Percentiles rank a stretch among this genome's conserved stretches.
These are phyloP conservation scores for Pseudozyma pruni DNA, from an alignment of 1,284 basidiomycete genomes.

Conservation along the genomic window DNA sequence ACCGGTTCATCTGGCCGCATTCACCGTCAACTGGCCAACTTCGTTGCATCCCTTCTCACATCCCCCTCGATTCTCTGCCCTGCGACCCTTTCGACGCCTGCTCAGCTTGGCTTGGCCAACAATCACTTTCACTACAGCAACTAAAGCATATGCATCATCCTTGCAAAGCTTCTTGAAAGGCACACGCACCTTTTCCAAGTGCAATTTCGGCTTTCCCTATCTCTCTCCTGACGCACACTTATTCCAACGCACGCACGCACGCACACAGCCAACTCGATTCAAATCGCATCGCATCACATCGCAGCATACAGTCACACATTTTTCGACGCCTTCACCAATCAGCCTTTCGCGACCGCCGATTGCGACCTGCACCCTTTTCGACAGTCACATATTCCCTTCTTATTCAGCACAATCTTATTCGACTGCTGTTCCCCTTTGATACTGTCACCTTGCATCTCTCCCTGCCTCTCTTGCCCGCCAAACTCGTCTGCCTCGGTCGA, in stretches of 20 bases:
- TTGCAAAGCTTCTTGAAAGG: conserved; percentile 1
- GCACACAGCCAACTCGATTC: conserved; percentile 11
- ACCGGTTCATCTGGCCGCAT: background rate
- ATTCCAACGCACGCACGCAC: conserved; percentile 17
- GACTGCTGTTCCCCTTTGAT: conserved; percentile 3
- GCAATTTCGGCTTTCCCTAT: conserved; percentile 1
- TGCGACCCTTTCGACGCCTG: too few relatives aligned
- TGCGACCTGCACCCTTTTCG: conserved; percentile 8
- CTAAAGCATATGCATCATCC: background rate
- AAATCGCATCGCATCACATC: conserved; percentile 31
- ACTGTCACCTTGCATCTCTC: conserved; percentile 29
- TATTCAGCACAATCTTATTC: conserved; percentile 5
- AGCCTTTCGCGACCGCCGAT: conserved; percentile 8
- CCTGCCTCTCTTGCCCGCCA: background rate
- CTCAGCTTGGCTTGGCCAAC: too few relatives aligned
- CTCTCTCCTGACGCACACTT: too few relatives aligned
- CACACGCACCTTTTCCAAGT: conserved; percentile 4
- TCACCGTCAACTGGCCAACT: background rate
- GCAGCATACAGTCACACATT: conserved; percentile 13
- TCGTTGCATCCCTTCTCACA: background rate
- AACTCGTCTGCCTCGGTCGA: too few relatives aligned
- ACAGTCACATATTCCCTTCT: conserved; percentile 14
- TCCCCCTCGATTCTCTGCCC: background rate
- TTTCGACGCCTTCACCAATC: conserved; percentile 11
- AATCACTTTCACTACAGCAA: too few relatives aligned